phyloP scores from a whole-genome alignment of 805 yeast genomes.

The Schizosaccharomyces cryophilus region DNA sequence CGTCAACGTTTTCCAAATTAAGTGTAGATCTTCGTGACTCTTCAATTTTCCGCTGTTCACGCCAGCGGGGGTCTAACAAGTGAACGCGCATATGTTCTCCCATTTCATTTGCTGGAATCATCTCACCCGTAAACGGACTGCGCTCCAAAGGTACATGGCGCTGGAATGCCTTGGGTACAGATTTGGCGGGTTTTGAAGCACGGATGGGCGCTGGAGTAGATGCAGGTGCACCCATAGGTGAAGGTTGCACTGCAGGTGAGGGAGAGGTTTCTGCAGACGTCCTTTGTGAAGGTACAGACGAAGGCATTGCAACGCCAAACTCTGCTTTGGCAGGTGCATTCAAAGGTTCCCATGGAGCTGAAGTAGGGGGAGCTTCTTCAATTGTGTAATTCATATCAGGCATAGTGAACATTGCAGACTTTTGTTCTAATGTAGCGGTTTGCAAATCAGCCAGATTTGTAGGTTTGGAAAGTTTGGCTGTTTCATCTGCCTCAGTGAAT shows the following conservation, averaged over 20 bases:
- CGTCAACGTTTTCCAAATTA: constrained; percentile 15
- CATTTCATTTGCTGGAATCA: constrained; percentile 45
- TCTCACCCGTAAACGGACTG: constrained; percentile 60
- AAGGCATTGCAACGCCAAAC: not conserved
- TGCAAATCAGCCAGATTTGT: constrained; percentile 33
- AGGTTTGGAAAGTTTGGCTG: constrained; percentile 27
- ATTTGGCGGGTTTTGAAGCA: too few relatives aligned
- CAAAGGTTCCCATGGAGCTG: constrained; percentile 8
- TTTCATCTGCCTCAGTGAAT: constrained; percentile 36
- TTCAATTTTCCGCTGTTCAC: constrained; percentile 28
- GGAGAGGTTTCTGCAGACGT: not conserved
- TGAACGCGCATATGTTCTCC: constrained; percentile 40
- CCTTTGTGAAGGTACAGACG: not conserved
- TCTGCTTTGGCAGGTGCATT: constrained; percentile 4
- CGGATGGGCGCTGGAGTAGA: too few relatives aligned
- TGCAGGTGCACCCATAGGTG: not conserved
- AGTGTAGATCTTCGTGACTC: constrained; percentile 14
- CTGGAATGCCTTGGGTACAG: not conserved
- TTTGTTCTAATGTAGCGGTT: constrained; percentile 34
- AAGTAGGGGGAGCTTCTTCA: constrained; percentile 23
- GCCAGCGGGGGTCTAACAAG: constrained; percentile 55
- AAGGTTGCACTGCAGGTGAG: not conserved
- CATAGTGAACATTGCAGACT: constrained; percentile 12
- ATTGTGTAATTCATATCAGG: constrained; percentile 9
- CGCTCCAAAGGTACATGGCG: constrained; percentile 17